A percentile compares a stretch with the other conserved stretches of the same genome.
Evolutionary conservation across 352 stramenopile species (phyloP).

Genomic region (Phytopythium litorale): DNA sequence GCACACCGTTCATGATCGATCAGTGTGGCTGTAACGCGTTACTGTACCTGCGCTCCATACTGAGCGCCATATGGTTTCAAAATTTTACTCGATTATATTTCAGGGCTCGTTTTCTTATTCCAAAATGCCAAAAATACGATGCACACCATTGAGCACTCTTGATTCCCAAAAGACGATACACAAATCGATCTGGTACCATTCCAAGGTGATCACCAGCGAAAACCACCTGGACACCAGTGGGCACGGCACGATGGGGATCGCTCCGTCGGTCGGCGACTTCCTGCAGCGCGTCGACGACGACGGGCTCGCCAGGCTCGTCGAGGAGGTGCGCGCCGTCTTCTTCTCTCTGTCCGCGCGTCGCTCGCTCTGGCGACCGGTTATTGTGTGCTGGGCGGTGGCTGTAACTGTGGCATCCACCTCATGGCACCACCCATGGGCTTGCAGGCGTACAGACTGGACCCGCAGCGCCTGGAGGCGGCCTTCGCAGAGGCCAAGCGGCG

Average conservation of each 20-base stretch:
- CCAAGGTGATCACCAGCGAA: not conserved
- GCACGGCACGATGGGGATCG: conserved; percentile 24
- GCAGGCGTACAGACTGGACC: conserved; percentile 50
- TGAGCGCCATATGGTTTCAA: not conserved
- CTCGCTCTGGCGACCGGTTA: not conserved
- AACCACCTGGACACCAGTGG: not conserved
- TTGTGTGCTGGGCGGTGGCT: not conserved
- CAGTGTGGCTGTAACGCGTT: not conserved
- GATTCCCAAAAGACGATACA: no score
- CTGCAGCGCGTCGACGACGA: conserved; percentile 60
- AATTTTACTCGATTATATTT: not conserved
- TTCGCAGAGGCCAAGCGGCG: conserved; percentile 40
- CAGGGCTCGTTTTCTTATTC: not conserved
- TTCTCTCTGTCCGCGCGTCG: not conserved
- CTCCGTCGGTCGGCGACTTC: conserved; percentile 50
- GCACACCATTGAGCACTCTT: no score
- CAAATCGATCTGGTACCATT: no score
- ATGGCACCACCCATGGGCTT: not conserved
- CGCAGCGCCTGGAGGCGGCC: conserved; percentile 45
- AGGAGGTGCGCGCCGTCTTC: conserved; percentile 25
- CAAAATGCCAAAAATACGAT: not conserved
- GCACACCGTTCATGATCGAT: not conserved
- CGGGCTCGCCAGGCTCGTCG: conserved; percentile 38
- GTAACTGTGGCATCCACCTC: no score
- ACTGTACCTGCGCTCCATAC: not conserved